Percentiles rank a stretch among this genome's conserved stretches.
These are phyloP conservation scores for Botrytis paeoniae DNA, from an alignment of 2,329 filamentous ascomycete species.

Conservation along the genomic window DNA sequence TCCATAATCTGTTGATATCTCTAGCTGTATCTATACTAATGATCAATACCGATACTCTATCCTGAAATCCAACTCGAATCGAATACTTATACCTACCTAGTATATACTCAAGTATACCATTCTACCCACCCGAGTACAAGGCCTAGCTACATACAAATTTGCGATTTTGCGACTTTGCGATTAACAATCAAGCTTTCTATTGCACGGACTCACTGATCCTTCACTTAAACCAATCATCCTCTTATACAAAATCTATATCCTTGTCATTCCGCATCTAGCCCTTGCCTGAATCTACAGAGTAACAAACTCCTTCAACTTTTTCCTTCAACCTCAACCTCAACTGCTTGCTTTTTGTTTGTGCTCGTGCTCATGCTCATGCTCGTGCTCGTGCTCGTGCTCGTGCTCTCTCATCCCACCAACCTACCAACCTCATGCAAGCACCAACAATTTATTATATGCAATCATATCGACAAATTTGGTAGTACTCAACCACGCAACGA, in stretches of 20 bases:
- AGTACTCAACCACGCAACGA: background rate
- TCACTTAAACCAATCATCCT: background rate
- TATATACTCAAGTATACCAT: too few species aligned
- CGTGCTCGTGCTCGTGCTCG: background rate
- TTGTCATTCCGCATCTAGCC: slow-evolving; percentile 6
- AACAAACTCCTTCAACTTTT: background rate
- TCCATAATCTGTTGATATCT: background rate
- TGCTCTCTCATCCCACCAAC: background rate
- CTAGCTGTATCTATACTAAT: background rate
- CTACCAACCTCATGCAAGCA: background rate
- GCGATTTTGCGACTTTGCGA: background rate
- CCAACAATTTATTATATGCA: background rate
- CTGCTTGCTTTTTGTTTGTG: background rate
- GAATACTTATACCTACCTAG: background rate
- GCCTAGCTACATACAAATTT: background rate
- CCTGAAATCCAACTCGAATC: background rate
- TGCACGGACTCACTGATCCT: background rate
- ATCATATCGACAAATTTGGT: background rate
- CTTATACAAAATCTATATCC: background rate
- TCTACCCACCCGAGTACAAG: background rate
- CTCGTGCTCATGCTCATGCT: too few species aligned
- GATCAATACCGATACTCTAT: background rate
- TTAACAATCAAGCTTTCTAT: background rate
- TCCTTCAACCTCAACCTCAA: background rate
- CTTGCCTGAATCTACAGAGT: background rate